Evolutionary conservation across 331 rosid species (phyloP).

Genomic region (Cydonia oblonga): DNA sequence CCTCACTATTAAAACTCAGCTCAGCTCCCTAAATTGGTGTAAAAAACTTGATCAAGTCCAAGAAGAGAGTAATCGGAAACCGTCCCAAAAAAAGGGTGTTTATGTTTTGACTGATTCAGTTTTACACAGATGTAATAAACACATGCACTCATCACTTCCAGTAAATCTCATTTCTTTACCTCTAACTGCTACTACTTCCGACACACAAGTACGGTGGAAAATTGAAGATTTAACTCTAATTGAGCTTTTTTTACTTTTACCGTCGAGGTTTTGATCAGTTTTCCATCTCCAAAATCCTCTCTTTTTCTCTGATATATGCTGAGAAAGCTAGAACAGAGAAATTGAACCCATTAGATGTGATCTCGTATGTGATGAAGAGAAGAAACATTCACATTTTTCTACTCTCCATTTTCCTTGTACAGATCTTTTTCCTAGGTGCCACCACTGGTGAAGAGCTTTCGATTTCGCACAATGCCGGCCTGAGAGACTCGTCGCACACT

Average conservation of each 20-base stretch:
- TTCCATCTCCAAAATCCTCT: background rate
- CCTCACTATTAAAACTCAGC: background rate
- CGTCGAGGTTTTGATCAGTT: background rate
- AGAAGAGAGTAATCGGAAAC: background rate
- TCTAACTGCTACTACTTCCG: background rate
- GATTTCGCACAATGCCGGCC: background rate
- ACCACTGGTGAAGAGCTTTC: background rate
- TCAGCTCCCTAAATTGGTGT: background rate
- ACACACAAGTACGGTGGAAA: background rate
- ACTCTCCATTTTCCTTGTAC: background rate
- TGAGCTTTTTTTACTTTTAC: background rate
- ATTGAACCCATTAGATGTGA: background rate
- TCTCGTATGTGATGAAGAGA: slow-evolving; percentile 12
- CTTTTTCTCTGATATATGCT: background rate
- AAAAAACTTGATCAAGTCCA: background rate
- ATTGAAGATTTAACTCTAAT: background rate
- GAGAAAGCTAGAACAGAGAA: background rate
- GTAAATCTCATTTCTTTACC: background rate
- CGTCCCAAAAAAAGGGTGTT: background rate
- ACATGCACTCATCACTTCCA: background rate
- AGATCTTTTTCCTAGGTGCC: background rate
- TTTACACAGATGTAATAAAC: background rate
- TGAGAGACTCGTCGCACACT: background rate
- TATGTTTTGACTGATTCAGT: background rate
- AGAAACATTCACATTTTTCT: background rate